Evolutionary conservation across 2,329 filamentous ascomycete species (phyloP).

Genomic region (Amauroascus niger): DNA sequence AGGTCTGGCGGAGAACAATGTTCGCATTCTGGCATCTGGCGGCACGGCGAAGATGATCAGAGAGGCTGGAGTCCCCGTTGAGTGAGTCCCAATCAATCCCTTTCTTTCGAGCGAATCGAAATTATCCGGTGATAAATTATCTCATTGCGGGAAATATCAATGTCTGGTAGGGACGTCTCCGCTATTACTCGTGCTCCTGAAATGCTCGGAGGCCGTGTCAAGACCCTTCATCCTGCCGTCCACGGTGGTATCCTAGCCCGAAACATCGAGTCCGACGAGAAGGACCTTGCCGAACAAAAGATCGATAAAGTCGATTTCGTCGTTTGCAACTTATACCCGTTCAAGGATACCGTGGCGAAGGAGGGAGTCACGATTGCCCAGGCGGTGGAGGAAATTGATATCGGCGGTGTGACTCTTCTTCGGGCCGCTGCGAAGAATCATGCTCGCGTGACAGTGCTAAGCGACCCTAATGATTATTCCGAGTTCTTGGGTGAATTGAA

Average conservation of each 20-base stretch:
- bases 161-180: constrained; percentile 66
- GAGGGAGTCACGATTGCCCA: constrained; percentile 94
- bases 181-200: constrained; percentile 95
- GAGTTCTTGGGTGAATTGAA: constrained; percentile 88
- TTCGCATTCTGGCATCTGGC: constrained; percentile 85
- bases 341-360: constrained; percentile 96
- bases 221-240: constrained; percentile 93
- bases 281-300: constrained; percentile 89
- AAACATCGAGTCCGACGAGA: constrained; percentile 88
- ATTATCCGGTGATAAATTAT: constrained; percentile 1
- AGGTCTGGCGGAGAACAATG: constrained; percentile 77
- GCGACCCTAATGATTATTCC: constrained; percentile 85
- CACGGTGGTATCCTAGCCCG: constrained; percentile 79
- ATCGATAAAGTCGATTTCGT: constrained; percentile 93
- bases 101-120: no score
- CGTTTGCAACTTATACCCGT: constrained; percentile 97
- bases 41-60: constrained; percentile 94
- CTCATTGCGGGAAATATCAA: neutral
- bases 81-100: no score
- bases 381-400: constrained; percentile 97
- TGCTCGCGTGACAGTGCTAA: constrained; percentile 86
- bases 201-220: constrained; percentile 86
- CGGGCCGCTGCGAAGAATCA: constrained; percentile 98
- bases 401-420: constrained; percentile 92
- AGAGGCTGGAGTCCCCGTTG: constrained; percentile 88